Evolutionary conservation across 345 rosid species (phyloP).

Genomic region (Boechera retrofracta): DNA sequence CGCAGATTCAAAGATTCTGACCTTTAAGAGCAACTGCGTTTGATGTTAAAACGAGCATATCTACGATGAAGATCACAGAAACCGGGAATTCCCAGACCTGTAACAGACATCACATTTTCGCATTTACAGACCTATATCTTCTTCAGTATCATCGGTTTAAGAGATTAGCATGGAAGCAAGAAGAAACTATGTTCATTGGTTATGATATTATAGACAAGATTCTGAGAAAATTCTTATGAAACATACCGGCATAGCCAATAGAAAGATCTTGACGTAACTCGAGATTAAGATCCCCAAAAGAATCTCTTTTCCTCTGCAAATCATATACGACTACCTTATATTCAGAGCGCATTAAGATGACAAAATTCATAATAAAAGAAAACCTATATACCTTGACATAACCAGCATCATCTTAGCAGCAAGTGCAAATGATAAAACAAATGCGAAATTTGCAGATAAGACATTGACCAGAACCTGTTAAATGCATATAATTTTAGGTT

Average conservation of each 20-base stretch:
- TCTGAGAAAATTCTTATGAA: neutral
- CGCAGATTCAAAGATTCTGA: constrained; percentile 36
- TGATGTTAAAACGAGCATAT: constrained; percentile 76
- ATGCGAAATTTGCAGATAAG: constrained; percentile 62
- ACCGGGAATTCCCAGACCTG: constrained; percentile 91
- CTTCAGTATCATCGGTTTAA: neutral
- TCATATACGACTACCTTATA: neutral
- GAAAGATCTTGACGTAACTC: constrained; percentile 77
- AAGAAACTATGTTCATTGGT: neutral
- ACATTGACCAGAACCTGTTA: constrained; percentile 63
- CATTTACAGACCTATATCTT: constrained; percentile 9
- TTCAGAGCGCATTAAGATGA: neutral
- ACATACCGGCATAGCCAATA: constrained; percentile 71
- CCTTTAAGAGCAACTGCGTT: constrained; percentile 79
- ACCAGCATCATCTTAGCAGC: constrained; percentile 51
- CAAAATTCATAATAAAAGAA: neutral
- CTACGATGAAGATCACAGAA: constrained; percentile 69
- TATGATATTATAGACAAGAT: neutral
- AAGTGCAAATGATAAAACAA: constrained; percentile 54
- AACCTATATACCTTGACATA: constrained; percentile 53
- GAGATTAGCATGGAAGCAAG: neutral
- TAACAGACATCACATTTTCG: neutral
- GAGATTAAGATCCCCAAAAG: constrained; percentile 65
- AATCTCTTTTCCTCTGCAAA: constrained; percentile 52
- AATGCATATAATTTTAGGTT: neutral